Base-by-base conservation (phyloP, 441 rosid species). In the Capsella rubella region DNA sequence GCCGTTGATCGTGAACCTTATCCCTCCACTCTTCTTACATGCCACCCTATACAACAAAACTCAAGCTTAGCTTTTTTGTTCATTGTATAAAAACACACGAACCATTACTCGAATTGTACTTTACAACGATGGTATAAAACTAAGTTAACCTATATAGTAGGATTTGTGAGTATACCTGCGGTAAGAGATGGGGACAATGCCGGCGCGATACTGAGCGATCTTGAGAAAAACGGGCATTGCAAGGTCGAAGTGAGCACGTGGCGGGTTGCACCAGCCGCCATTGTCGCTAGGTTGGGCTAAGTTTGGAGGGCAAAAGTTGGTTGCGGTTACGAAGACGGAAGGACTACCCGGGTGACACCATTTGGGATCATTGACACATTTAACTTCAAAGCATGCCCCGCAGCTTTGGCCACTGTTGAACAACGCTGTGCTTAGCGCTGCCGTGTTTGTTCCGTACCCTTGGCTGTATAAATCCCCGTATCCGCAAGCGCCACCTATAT, bases 191-290 rank as follows among this genome's bases (percentile, higher is more conserved):
- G 97, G 97, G 67, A 92, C 92, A 34, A 92, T 92, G 51, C 97
- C 96, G 1, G 97, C 96, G 0, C 92, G 88, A 67, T 87, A 92
- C 71, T 87, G 86, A 4, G 97, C 97, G 28, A 92, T 86, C 73
- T 84, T 89, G 67, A 92, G 91, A 81, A 92, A 90, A 87, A 89
- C 85, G 21, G 97, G 97, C 97, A 90, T 90, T 67, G 97, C 91
- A 2, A 92, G 92, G 67, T 92, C 97, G 71, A 92, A 92, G 57
- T 92, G 97, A 29, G 91, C 75, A 9, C 92, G 88, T 54, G 98
- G 98, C 39, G 98, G 98, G 73, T 92, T 92, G 76, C 96, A 92
- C 96, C 97, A 92, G 4, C 97, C 97, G 8, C 97, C 96, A 69
- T 89, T 80, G 81, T 92, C 93, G 31, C 75, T 89, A 5, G 96